These are phyloP conservation scores for Penicillium olsonii DNA, from an alignment of 2,329 filamentous ascomycete species.

Conservation along the genomic window DNA sequence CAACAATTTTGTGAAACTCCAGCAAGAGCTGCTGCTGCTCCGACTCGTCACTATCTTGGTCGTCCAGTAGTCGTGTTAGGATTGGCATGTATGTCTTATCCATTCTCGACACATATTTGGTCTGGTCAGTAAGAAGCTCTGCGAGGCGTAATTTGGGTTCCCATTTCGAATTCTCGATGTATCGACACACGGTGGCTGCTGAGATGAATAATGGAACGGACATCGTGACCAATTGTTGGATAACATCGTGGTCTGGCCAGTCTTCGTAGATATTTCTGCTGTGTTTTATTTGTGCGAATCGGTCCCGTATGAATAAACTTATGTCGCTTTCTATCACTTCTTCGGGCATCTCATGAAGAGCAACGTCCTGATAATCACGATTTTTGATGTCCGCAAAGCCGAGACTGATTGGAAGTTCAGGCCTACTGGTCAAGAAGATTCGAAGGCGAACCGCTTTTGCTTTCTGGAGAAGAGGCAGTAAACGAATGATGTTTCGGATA, in stretches of 20 bases:
- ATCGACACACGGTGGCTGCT: conserved; percentile 20
- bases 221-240: conserved; percentile 9
- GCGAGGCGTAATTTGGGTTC: conserved; percentile 11
- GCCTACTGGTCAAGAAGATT: conserved; percentile 32
- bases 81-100: conserved; percentile 26
- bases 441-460: conserved; percentile 24
- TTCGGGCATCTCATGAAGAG: conserved; percentile 25
- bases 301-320: conserved; percentile 21
- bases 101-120: conserved; percentile 9
- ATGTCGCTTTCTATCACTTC: conserved; percentile 28
- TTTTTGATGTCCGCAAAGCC: conserved; percentile 22
- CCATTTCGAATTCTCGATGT: conserved; percentile 12
- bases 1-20: conserved; percentile 21
- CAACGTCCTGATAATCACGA: conserved; percentile 21
- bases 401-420: conserved; percentile 26
- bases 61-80: conserved; percentile 8
- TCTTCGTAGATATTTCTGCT: conserved; percentile 8
- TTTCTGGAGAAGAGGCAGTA: conserved; percentile 22
- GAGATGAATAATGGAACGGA: conserved; percentile 22
- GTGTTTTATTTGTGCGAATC: conserved; percentile 18
- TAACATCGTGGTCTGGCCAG: conserved; percentile 16
- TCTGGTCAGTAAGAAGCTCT: conserved; percentile 6
- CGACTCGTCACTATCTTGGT: conserved; percentile 7
- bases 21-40: conserved; percentile 6
- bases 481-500: conserved; percentile 22